phyloP scores from a whole-genome alignment of 352 stramenopile genomes.

The Phytophthora sp. region DNA sequence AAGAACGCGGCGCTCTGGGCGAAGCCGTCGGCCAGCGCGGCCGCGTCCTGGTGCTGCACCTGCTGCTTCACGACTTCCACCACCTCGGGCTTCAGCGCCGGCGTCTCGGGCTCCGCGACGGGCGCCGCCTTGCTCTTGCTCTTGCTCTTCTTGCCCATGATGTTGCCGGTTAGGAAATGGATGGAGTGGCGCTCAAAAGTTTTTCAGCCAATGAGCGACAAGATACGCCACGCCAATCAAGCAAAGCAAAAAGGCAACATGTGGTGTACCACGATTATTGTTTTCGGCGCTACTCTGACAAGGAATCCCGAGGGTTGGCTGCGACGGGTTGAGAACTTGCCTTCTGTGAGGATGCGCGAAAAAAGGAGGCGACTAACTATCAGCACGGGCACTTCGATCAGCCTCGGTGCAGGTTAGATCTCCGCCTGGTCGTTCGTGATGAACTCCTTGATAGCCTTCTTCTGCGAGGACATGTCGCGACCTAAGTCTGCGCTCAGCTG shows the following conservation, averaged over 20 bases:
- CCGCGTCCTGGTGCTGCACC: constrained; percentile 24
- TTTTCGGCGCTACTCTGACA: neutral
- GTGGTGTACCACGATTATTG: neutral
- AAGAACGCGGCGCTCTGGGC: constrained; percentile 67
- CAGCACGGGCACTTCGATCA: neutral
- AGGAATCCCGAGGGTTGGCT: neutral
- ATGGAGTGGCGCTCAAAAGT: constrained; percentile 30
- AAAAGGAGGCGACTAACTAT: neutral
- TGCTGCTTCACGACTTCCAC: constrained; percentile 29
- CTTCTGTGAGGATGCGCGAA: neutral
- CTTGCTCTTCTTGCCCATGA: constrained; percentile 52
- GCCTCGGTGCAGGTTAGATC: constrained; percentile 12
- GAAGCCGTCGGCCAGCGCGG: constrained; percentile 57
- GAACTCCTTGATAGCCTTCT: constrained; percentile 85
- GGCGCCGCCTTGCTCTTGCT: constrained; percentile 7
- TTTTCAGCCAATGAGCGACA: neutral
- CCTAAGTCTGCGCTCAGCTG: constrained; percentile 72
- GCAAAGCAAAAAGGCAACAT: constrained; percentile 3
- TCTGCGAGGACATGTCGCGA: constrained; percentile 70
- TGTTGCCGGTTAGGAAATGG: constrained; percentile 40
- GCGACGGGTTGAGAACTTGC: too few species aligned
- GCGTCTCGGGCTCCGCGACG: constrained; percentile 4
- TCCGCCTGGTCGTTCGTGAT: constrained; percentile 52
- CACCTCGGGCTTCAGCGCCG: constrained; percentile 17
- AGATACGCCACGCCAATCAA: constrained; percentile 11